Evolutionary conservation across 106 monocot genomes (phyloP).

Genomic region (Ottelia alismoides): DNA sequence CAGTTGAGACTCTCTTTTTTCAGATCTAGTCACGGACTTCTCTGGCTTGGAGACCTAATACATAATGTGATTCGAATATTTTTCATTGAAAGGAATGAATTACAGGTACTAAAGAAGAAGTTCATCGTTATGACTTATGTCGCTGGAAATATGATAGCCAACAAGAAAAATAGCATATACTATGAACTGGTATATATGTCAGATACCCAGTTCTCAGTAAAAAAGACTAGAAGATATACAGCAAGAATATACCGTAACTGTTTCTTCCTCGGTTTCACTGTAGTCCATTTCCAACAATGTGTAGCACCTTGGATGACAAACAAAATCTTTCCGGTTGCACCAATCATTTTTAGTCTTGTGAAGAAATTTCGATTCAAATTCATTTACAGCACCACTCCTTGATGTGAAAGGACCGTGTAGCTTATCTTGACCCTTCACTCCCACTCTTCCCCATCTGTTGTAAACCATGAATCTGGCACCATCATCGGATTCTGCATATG

Average conservation of each 20-base stretch:
- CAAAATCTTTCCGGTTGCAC: conserved; percentile 41
- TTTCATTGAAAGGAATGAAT: too few species aligned
- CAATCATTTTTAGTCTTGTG: conserved; percentile 72
- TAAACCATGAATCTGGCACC: conserved; percentile 65
- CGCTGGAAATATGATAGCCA: too few species aligned
- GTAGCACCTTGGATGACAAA: conserved; percentile 40
- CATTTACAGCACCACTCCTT: conserved; percentile 35
- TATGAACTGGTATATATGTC: too few species aligned
- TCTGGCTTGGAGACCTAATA: too few species aligned
- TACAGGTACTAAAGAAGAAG: too few species aligned
- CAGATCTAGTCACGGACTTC: conserved; percentile 13
- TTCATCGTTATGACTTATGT: too few species aligned
- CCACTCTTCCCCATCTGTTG: conserved; percentile 93
- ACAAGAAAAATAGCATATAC: too few species aligned
- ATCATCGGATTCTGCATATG: conserved; percentile 81
- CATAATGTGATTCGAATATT: too few species aligned
- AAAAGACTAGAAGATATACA: too few species aligned
- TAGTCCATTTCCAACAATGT: conserved; percentile 96
- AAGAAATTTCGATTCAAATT: conserved; percentile 61
- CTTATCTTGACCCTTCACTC: conserved; percentile 81
- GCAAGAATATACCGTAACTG: too few species aligned
- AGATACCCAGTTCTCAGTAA: too few species aligned
- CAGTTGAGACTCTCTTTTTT: conserved; percentile 67
- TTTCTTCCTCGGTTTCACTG: conserved; percentile 33
- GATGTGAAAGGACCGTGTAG: conserved; percentile 49